phyloP scores from a whole-genome alignment of 345 rosid species.

The Dovyalis caffra region DNA sequence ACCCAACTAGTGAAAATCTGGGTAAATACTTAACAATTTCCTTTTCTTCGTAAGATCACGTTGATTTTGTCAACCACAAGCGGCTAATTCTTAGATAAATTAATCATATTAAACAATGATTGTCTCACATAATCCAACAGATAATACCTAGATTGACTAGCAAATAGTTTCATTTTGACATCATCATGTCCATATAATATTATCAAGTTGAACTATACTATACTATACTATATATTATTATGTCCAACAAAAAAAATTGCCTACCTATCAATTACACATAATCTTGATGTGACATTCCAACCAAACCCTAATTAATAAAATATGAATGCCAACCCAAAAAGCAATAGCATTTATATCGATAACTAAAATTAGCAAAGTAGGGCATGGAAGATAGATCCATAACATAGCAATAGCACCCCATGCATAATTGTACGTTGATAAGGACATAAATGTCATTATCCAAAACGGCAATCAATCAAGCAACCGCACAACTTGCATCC shows the following conservation, averaged over 20 bases:
- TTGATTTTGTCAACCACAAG: neutral
- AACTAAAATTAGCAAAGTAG: neutral
- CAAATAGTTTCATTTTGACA: neutral
- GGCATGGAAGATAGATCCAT: neutral
- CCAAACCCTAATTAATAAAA: neutral
- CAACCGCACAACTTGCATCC: neutral
- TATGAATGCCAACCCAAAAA: neutral
- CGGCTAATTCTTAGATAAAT: neutral
- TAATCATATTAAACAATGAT: neutral
- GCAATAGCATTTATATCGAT: neutral
- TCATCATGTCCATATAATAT: neutral
- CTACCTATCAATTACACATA: neutral
- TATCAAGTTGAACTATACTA: neutral
- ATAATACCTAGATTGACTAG: neutral
- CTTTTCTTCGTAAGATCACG: no score
- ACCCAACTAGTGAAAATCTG: no score
- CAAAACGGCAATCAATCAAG: neutral
- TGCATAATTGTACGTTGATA: neutral
- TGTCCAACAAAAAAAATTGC: no score
- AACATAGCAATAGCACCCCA: neutral
- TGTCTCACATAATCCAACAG: neutral
- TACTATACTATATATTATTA: neutral
- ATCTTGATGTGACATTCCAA: neutral
- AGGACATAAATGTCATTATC: conserved; percentile 1
- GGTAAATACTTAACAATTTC: no score